A percentile compares a stretch with the other conserved stretches of the same genome.
These are phyloP conservation scores for Dryas octopetala DNA, from an alignment of 306 rosid species.

Conservation along the genomic window DNA sequence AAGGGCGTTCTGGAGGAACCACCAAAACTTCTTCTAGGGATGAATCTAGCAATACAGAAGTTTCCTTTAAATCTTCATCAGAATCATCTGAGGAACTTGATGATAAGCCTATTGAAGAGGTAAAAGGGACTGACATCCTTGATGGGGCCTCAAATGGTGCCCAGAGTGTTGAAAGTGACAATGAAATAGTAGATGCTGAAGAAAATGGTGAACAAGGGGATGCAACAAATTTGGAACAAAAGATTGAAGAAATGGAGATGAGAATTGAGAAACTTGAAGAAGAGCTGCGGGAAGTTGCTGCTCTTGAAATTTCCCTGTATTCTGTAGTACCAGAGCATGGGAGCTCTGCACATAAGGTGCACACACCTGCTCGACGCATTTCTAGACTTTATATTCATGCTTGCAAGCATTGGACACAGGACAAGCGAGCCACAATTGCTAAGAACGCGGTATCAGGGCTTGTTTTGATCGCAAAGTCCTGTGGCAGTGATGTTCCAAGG, in stretches of 20 bases:
- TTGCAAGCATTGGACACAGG: constrained; percentile 73
- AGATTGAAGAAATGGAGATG: constrained; percentile 71
- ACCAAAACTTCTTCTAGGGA: constrained; percentile 34
- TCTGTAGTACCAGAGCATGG: constrained; percentile 96
- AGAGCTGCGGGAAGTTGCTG: constrained; percentile 98
- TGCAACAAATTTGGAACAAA: constrained; percentile 39
- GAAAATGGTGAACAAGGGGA: constrained; percentile 49
- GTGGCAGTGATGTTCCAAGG: constrained; percentile 97
- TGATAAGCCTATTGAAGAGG: constrained; percentile 46
- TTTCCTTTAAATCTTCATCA: constrained; percentile 41
- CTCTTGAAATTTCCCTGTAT: constrained; percentile 90
- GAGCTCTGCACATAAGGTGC: constrained; percentile 95
- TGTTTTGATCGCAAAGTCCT: constrained; percentile 85
- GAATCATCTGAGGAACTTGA: constrained; percentile 66
- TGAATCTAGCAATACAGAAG: constrained; percentile 40
- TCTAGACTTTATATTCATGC: constrained; percentile 89
- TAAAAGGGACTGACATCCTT: constrained; percentile 43
- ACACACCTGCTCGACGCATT: constrained; percentile 96
- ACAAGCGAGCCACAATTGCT: constrained; percentile 69
- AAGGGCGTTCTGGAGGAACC: constrained; percentile 37
- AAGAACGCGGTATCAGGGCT: constrained; percentile 83
- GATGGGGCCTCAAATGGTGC: constrained; percentile 57
- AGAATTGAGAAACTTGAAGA: constrained; percentile 85
- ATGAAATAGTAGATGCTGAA: constrained; percentile 39
- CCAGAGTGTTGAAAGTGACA: constrained; percentile 40